Conservation (phyloP, 306 rosid genomes). For the Lupinus albus region DNA sequence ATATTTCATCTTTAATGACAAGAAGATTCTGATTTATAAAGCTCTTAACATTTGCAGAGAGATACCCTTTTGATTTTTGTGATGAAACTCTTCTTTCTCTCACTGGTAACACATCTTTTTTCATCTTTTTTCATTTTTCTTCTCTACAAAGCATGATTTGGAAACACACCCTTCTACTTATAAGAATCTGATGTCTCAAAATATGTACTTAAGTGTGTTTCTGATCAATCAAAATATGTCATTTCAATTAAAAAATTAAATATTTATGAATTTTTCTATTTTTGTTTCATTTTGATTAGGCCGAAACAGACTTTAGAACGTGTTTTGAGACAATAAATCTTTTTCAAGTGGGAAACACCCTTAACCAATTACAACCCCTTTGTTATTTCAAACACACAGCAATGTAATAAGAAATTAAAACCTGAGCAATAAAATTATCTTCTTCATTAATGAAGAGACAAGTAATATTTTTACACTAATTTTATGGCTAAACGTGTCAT, state of each 20-base stretch:
- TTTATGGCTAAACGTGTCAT: no score
- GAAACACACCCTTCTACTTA: slow-evolving; percentile 42
- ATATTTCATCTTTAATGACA: neutral
- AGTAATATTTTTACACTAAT: no score
- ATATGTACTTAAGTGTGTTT: no score
- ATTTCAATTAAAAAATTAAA: no score
- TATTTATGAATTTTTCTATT: no score
- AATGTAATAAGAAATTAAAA: slow-evolving; percentile 25
- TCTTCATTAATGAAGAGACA: no score
- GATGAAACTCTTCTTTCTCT: slow-evolving; percentile 19
- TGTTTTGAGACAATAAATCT: no score
- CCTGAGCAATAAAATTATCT: slow-evolving; percentile 4
- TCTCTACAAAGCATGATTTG: slow-evolving; percentile 24
- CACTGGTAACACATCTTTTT: slow-evolving; percentile 22
- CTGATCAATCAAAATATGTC: no score
- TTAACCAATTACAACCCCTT: slow-evolving; percentile 26
- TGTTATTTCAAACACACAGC: slow-evolving; percentile 46
- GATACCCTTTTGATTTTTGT: slow-evolving; percentile 9
- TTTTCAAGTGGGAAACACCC: no score
- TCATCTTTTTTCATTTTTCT: slow-evolving; percentile 19
- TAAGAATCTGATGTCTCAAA: no score
- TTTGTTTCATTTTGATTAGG: no score
- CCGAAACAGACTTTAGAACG: no score
- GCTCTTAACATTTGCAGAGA: neutral
- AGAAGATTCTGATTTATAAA: neutral